phyloP scores from a whole-genome alignment of 345 rosid species.

The Pelargonium nanum region DNA sequence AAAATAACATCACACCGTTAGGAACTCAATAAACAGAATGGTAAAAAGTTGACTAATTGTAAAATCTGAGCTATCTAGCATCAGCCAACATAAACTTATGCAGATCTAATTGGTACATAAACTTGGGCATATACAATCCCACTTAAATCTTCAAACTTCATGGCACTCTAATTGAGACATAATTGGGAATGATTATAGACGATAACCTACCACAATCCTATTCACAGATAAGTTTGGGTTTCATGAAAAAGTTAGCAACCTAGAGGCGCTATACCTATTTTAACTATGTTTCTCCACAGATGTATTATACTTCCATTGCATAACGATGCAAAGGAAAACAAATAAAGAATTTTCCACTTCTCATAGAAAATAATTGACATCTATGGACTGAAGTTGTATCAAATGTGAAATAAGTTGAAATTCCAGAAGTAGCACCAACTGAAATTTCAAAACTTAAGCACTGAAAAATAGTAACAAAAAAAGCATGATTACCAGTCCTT shows the following conservation, averaged over 20 bases:
- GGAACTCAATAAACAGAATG: neutral
- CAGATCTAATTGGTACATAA: no score
- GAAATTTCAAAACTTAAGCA: neutral
- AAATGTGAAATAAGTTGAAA: no score
- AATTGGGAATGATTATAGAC: neutral
- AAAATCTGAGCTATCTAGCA: neutral
- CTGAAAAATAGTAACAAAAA: neutral
- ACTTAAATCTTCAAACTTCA: neutral
- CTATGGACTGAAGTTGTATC: no score
- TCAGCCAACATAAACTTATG: neutral
- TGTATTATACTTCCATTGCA: no score
- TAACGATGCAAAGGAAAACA: no score
- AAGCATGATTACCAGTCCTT: neutral
- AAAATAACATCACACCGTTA: slow-evolving; percentile 7
- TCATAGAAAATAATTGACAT: neutral
- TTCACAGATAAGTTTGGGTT: neutral
- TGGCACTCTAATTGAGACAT: neutral
- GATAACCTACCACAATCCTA: neutral
- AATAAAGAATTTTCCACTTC: neutral
- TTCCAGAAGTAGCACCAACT: neutral
- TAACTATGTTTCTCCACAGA: neutral
- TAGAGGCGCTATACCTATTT: no score
- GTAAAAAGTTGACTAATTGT: neutral
- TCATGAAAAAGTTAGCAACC: neutral
- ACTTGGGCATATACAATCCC: neutral